Base-by-base conservation (phyloP, 495 filamentous ascomycete genomes). In the Jackrogersella multiformis region DNA sequence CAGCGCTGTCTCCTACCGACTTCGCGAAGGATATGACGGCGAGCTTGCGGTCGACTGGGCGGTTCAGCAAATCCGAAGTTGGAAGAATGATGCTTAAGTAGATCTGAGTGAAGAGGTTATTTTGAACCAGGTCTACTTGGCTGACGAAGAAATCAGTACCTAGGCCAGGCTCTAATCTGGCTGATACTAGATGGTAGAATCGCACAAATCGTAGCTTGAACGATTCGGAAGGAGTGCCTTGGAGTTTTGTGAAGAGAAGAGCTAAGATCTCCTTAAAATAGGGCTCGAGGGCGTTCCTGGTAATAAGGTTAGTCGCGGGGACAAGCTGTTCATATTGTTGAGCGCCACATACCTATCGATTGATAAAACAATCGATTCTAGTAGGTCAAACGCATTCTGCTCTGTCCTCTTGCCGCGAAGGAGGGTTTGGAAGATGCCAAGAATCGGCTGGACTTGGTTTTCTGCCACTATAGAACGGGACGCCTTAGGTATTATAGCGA, bases 341-440 rank as follows among this genome's bases (percentile, higher is more conserved):
- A 6, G 32, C 15, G 64, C 30, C 26, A 82, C 89, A 76, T 84
- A 90, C 86, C 84, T 82, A 23, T 89, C 82, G 76, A 96, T 92
- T 36, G 85, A 84, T 42, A 84, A 78, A 62, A 96, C 78, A 44
- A 96, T 80, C 9, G 87, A 82, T 68, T 99, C 96, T 56, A 99
- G 80, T 30, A 99, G 81, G 66, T 98, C 96, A 74, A 97, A 97
- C 0, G 86, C 91, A 72, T 93, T 88, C 38, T 83, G 82, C 74
- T 98, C 94, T 12, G 89, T 86, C 77, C 91, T 96, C 70, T 85
- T 86, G 49, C 81, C 77, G 1, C 85, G 80, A 45, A 96, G 80
- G 20, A 99, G 85, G 54, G 90, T 90, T 74, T 98, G 96, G 83
- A 98, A 98, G 45, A 98, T 93, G 64, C 91, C 89, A 24, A 99